Evolutionary conservation across 1,284 basidiomycete genomes (phyloP).

Genomic region (Athelia sp.): DNA sequence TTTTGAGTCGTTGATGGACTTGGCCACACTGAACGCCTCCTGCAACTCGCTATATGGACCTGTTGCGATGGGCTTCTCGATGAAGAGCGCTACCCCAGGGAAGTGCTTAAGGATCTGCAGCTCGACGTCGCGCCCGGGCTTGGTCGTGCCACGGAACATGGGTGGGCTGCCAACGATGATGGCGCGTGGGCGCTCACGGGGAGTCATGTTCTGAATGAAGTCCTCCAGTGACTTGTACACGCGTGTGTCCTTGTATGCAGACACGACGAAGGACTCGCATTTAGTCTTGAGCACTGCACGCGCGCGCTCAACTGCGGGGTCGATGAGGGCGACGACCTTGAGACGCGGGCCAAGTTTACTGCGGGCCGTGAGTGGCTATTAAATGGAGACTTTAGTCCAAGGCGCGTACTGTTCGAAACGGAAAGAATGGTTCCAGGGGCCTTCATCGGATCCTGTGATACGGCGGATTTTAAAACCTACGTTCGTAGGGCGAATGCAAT

Average conservation of each 20-base stretch:
- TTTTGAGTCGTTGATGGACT: conserved; percentile 60
- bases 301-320: conserved; percentile 85
- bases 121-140: conserved; percentile 85
- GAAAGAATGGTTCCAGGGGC: conserved; percentile 94
- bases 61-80: conserved; percentile 93
- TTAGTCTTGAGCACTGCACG: conserved; percentile 82
- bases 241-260: conserved; percentile 89
- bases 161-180: conserved; percentile 92
- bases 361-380: conserved; percentile 12
- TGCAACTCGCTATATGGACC: conserved; percentile 70
- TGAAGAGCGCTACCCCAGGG: conserved; percentile 87
- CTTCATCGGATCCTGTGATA: conserved; percentile 74
- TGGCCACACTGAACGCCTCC: conserved; percentile 63
- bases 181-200: conserved; percentile 59
- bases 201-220: conserved; percentile 69
- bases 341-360: conserved; percentile 96
- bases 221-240: conserved; percentile 89
- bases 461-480: conserved; percentile 1
- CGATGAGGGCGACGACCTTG: conserved; percentile 93
- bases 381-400: neutral
- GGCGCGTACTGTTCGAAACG: conserved; percentile 79
- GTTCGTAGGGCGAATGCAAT: neutral
- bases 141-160: conserved; percentile 82
- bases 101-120: conserved; percentile 86
- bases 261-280: conserved; percentile 89